Conservation (phyloP, 176 grass and related monocot genomes). For the Juncus inflexus region DNA sequence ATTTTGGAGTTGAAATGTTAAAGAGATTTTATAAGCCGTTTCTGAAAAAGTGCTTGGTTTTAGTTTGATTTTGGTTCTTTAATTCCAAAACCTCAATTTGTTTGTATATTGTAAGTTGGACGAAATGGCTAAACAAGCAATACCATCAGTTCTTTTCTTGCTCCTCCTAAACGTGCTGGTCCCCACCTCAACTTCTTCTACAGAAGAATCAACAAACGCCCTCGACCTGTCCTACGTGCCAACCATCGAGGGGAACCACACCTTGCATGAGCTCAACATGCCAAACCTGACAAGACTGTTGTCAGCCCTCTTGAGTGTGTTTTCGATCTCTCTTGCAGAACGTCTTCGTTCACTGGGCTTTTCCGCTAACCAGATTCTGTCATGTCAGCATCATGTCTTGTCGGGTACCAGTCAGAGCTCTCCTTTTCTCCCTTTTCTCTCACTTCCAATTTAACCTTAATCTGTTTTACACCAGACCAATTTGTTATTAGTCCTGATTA, state of each 20-base stretch:
- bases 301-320: slow-evolving; percentile 46
- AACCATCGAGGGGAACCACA: slow-evolving; percentile 58
- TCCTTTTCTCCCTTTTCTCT: slow-evolving; percentile 49
- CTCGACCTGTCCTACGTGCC: slow-evolving; percentile 71
- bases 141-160: background rate
- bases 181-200: background rate
- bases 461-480: slow-evolving; percentile 47
- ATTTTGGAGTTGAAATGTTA: no score
- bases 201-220: background rate
- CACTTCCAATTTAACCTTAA: slow-evolving; percentile 31
- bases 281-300: slow-evolving; percentile 59
- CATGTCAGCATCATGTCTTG: slow-evolving; percentile 52
- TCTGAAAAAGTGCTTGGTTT: no score
- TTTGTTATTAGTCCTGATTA: slow-evolving; percentile 47
- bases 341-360: slow-evolving; percentile 49
- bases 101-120: no score
- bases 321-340: slow-evolving; percentile 46
- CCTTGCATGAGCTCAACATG: slow-evolving; percentile 32
- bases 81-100: no score
- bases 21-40: no score
- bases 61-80: no score
- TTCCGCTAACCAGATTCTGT: slow-evolving; percentile 54
- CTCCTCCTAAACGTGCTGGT: background rate
- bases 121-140: slow-evolving; percentile 13
- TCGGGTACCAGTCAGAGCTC: slow-evolving; percentile 37